Conservation (phyloP, 352 stramenopile species). For the Pythium myriotylum region DNA sequence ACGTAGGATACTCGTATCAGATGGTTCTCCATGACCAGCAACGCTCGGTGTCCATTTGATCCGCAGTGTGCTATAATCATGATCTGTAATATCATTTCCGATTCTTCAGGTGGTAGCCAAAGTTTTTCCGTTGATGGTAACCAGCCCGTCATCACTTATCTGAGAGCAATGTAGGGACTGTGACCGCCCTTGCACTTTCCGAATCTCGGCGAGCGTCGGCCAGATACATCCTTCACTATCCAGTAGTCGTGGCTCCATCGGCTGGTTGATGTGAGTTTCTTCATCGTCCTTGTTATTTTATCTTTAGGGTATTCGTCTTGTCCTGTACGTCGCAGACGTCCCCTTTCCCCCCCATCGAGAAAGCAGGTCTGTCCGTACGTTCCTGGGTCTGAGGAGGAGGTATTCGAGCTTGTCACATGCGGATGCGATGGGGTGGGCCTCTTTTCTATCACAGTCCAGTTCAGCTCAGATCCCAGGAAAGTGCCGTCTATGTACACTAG, state of each 20-base stretch:
- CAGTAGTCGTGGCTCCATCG: too few species aligned
- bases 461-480: too few species aligned
- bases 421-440: conserved; percentile 26
- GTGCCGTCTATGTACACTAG: too few species aligned
- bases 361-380: conserved; percentile 22
- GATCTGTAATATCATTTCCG: conserved; percentile 8
- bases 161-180: too few species aligned
- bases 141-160: too few species aligned
- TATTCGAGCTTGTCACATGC: conserved; percentile 28
- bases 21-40: conserved; percentile 15
- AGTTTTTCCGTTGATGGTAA: too few species aligned
- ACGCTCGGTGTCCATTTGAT: conserved; percentile 19
- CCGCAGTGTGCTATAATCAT: conserved; percentile 26
- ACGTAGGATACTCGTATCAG: background rate
- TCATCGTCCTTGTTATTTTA: too few species aligned
- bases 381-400: conserved; percentile 21
- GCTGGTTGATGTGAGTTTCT: too few species aligned
- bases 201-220: too few species aligned
- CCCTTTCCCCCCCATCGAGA: conserved; percentile 24
- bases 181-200: too few species aligned
- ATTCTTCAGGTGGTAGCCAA: background rate
- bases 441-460: conserved; percentile 32
- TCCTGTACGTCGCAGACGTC: background rate
- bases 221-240: too few species aligned
- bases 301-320: background rate